phyloP scores from a whole-genome alignment of 1,284 basidiomycete genomes.

The Ganoderma lingzhi region DNA sequence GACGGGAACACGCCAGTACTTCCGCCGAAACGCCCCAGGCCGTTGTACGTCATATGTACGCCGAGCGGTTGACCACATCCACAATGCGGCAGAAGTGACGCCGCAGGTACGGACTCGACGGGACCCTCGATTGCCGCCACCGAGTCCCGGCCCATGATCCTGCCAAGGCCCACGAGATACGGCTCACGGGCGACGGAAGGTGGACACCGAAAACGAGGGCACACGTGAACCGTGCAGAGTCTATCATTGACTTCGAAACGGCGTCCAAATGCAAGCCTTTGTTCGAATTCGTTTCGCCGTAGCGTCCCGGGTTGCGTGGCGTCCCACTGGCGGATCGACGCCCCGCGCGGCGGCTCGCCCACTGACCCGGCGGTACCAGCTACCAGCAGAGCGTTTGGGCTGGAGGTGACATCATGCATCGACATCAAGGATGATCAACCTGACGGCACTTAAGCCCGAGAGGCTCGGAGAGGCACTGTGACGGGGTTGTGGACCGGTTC shows the following conservation, averaged over 20 bases:
- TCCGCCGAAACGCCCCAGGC: neutral
- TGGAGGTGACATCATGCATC: neutral
- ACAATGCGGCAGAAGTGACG: neutral
- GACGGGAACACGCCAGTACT: neutral
- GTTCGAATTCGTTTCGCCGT: conserved; percentile 4
- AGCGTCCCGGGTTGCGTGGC: neutral
- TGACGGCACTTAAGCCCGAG: neutral
- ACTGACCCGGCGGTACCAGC: neutral
- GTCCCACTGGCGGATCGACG: neutral
- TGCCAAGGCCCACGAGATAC: neutral
- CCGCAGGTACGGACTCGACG: neutral
- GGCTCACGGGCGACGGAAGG: too few relatives aligned
- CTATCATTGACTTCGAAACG: conserved; percentile 1
- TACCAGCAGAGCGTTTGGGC: neutral
- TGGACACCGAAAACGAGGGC: neutral
- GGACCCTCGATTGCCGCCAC: conserved; percentile 1
- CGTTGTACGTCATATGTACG: conserved; percentile 9
- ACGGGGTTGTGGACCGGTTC: neutral
- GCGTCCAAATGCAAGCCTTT: neutral
- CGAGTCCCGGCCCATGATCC: neutral
- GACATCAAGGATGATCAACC: neutral
- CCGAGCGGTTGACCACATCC: neutral
- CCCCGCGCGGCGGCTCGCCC: neutral
- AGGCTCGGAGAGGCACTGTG: neutral
- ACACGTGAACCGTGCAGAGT: neutral